Evolutionary conservation across 495 filamentous ascomycete species (phyloP), one percentile per base, ranked within the genome.

Genomic region (Penicillium lagena): DNA sequence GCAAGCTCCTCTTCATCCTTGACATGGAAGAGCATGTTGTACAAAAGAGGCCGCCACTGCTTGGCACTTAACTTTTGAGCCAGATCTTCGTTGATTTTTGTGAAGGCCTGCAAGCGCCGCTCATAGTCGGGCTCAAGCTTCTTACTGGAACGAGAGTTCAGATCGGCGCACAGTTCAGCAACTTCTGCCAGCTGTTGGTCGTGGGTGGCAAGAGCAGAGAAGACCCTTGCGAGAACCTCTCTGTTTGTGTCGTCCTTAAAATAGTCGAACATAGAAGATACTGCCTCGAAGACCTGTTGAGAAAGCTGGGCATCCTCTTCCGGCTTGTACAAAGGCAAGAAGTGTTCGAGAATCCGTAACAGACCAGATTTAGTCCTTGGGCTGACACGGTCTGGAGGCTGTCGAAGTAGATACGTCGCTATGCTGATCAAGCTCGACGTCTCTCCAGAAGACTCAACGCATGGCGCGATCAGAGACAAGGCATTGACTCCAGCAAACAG

Each of bases 1-100:
- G 85, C 84, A 42, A 93, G 77, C 55, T 99, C 93, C 40, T 96
- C 89, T 35, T 84, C 81, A 54, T 94, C 84, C 54, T 80, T 85
- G 52, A 95, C 82, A 55, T 83, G 91, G 66, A 80, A 96, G 2
- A 96, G 72, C 76, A 95, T 82, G 56, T 97, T 97, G 65, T 84
- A 85, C 2, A 97, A 59, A 29, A 97, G 68, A n/a, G 94, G 90
- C 45, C 79, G 75, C 94, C 93, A 99, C 55, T 95, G 85, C 47
- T 78, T 79, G n/a, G 81, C 60, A 4, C 75, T 84, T 31, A 90
- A 79, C 0, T 63, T 67, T 15, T 63, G 54, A 51, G 67, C 72
- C 8, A 69, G 48, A 7, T 60, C 50, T 27, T 81, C 78, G 35
- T 82, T 87, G 53, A 97, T 81, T 5, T 66, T 59, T 42, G 75